Conservation (phyloP, 495 filamentous ascomycete genomes). For the Schizothecium vesticola region DNA sequence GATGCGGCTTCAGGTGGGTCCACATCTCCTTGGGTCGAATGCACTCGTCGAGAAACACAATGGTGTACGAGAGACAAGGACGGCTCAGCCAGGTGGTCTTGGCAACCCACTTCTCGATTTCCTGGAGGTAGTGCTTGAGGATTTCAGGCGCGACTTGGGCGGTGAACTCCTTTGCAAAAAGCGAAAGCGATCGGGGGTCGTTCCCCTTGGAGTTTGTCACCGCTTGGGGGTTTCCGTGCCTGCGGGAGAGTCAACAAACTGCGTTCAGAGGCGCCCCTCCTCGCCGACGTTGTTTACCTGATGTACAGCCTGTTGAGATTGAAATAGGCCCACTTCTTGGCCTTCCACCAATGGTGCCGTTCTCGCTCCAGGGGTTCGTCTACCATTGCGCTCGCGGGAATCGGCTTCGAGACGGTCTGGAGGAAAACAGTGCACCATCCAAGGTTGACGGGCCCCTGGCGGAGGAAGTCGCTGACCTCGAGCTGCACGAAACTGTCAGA, state of each 20-base stretch:
- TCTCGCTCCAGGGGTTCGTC: conserved; percentile 86
- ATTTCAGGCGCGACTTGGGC: conserved; percentile 91
- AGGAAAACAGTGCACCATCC: conserved; percentile 95
- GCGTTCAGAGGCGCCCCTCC: neutral
- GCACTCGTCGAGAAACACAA: conserved; percentile 93
- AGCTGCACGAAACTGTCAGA: conserved; percentile 53
- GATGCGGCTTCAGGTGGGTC: conserved; percentile 86
- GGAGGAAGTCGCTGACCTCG: conserved; percentile 72
- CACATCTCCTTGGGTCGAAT: conserved; percentile 97
- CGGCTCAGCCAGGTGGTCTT: conserved; percentile 95
- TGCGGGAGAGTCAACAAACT: conserved; percentile 34
- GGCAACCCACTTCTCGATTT: conserved; percentile 94
- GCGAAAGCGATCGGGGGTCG: conserved; percentile 52
- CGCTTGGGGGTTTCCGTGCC: conserved; percentile 80
- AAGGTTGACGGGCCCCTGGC: conserved; percentile 75
- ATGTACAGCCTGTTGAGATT: conserved; percentile 95
- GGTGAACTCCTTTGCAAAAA: conserved; percentile 83
- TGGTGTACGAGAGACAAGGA: conserved; percentile 81
- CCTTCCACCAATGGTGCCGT: conserved; percentile 97
- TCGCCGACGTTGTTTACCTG: conserved; percentile 47
- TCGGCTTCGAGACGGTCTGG: conserved; percentile 76
- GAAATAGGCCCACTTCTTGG: conserved; percentile 98
- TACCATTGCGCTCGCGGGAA: conserved; percentile 68
- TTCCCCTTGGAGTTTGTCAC: conserved; percentile 55
- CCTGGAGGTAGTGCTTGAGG: conserved; percentile 81